Evolutionary conservation across 225 moss, liverwort and hornwort genomes (phyloP).

Genomic region (Straminergon stramineum): DNA sequence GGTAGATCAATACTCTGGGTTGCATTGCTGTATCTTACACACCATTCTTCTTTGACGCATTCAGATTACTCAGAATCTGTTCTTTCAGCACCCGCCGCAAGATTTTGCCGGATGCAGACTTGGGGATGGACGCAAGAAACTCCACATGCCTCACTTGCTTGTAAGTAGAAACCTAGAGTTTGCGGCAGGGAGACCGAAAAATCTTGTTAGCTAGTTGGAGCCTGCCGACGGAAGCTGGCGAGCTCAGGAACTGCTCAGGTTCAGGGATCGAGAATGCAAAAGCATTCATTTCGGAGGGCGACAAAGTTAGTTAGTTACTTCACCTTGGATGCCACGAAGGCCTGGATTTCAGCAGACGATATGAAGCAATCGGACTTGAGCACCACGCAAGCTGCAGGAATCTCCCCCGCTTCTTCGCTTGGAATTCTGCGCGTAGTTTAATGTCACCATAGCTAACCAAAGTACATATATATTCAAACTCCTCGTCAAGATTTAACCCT

Average conservation of each 20-base stretch:
- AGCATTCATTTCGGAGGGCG: background rate
- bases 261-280: background rate
- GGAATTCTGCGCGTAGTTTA: conserved; percentile 39
- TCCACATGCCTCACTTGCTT: conserved; percentile 76
- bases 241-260: background rate
- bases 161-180: conserved; percentile 67
- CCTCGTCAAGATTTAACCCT: background rate
- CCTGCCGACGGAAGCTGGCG: background rate
- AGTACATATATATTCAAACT: background rate
- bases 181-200: background rate
- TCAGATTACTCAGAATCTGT: conserved; percentile 15
- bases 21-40: background rate
- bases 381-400: conserved; percentile 83
- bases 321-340: conserved; percentile 70
- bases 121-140: conserved; percentile 58
- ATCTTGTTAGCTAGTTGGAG: background rate
- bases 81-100: conserved; percentile 64
- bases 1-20: background rate
- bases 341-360: conserved; percentile 46
- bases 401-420: conserved; percentile 80
- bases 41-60: background rate
- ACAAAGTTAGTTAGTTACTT: background rate
- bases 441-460: background rate
- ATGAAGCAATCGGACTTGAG: conserved; percentile 36
- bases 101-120: conserved; percentile 80